These are phyloP conservation scores for Hanseniaspora taiwanica DNA, from an alignment of 805 yeast genomes.

Conservation along the genomic window DNA sequence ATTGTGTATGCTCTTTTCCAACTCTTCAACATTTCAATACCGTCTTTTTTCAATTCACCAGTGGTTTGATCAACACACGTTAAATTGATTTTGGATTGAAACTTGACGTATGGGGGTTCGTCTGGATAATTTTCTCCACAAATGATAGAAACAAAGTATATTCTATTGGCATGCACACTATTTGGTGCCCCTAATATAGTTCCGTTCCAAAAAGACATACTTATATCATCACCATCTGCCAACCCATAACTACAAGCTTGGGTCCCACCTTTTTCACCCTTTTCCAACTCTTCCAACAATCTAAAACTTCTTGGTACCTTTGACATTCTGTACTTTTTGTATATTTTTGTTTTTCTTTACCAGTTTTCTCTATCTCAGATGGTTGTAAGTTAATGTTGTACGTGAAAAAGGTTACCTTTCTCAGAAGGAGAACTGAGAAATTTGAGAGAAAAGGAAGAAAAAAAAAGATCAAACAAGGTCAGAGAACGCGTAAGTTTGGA, in stretches of 20 bases:
- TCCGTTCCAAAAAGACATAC: conserved; percentile 95
- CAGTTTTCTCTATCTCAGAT: too few species aligned
- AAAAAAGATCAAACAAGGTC: too few species aligned
- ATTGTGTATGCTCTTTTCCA: conserved; percentile 90
- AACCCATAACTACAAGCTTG: conserved; percentile 95
- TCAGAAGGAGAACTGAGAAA: too few species aligned
- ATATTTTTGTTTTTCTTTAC: background rate
- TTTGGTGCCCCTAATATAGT: conserved; percentile 97
- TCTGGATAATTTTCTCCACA: conserved; percentile 85
- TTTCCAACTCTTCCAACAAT: conserved; percentile 88
- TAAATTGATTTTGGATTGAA: conserved; percentile 72
- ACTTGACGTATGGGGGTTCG: conserved; percentile 70
- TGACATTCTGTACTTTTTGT: background rate
- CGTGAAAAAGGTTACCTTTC: too few species aligned
- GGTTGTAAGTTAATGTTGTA: too few species aligned
- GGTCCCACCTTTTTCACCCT: conserved; percentile 98
- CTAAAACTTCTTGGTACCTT: conserved; percentile 76
- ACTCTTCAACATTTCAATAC: conserved; percentile 54
- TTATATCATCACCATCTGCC: conserved; percentile 77
- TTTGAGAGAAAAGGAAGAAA: too few species aligned
- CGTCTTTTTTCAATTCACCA: conserved; percentile 41
- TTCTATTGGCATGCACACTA: conserved; percentile 79
- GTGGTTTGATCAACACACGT: conserved; percentile 69
- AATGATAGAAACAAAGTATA: conserved; percentile 66
- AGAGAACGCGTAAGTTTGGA: too few species aligned